Conservation (phyloP, 768 basidiomycete species). For the Tricholoma terreum region DNA sequence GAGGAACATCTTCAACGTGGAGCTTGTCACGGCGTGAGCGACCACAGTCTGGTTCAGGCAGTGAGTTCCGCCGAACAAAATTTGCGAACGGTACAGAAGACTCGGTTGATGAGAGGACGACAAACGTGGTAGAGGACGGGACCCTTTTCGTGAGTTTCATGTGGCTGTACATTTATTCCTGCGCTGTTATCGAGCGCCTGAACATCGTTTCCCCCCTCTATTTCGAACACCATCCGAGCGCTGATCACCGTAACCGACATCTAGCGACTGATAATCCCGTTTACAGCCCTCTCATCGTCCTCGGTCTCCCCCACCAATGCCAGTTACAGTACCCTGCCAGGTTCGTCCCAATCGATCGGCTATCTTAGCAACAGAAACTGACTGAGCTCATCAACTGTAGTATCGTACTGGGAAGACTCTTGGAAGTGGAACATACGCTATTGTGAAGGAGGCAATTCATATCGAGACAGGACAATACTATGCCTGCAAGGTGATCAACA, state of each 20-base stretch:
- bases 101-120: background rate
- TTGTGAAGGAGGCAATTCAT: constrained; percentile 94
- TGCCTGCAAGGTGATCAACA: constrained; percentile 99
- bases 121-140: background rate
- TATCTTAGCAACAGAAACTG: constrained; percentile 5
- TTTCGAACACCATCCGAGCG: background rate
- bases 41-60: constrained; percentile 2
- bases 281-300: constrained; percentile 8
- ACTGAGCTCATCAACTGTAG: constrained; percentile 32
- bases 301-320: constrained; percentile 17
- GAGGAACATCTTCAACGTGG: constrained; percentile 4
- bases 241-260: background rate
- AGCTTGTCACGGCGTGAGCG: background rate
- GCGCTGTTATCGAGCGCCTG: constrained; percentile 11
- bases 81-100: background rate
- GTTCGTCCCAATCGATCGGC: constrained; percentile 24
- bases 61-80: background rate
- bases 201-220: background rate
- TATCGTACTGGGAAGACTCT: constrained; percentile 87
- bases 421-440: constrained; percentile 92
- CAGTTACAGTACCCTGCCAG: constrained; percentile 47
- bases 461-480: constrained; percentile 90
- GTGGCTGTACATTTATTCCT: constrained; percentile 16
- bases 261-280: background rate
- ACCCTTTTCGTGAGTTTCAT: constrained; percentile 4